Evolutionary conservation across 2,329 filamentous ascomycete species (phyloP), one percentile per base, ranked within the genome.

Genomic region (Rachicladosporium sp.): DNA sequence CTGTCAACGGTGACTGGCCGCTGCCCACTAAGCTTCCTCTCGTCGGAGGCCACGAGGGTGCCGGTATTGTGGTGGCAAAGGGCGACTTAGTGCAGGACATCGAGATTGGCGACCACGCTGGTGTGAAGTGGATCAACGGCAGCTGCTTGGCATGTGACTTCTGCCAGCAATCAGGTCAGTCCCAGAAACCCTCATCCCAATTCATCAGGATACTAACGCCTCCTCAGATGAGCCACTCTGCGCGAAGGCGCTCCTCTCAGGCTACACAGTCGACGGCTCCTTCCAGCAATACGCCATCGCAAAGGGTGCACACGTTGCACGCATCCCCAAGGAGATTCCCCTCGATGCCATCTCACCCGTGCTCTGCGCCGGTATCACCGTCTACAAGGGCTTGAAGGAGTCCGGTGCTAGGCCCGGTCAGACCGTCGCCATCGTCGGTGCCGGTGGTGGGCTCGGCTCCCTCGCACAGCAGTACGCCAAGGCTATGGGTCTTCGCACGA

Each of bases 241-340:
- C 67, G 62, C 73, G 10, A 68, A 82, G 43, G 76, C 83, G 19
- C 66, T 73, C 29, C 74, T 94, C 31, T 93, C 86, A 1, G 89
- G 89, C 41, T 94, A 93, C 73, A 93, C 85, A 4, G 86, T 94
- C 58, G 84, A 94, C 59, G 88, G 88, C 27, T 79, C 80, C 32
- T 95, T 95, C 74, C 88, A 95, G 69, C 79, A 94, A 69, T 95
- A 93, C 68, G 77, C 75, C 60, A 76, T 94, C 50, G 87, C 79
- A 50, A 93, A 93, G 63, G 87, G 86, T 10, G 76, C 81, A 11
- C 84, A 93, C 62, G 78, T 91, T 10, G 84, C 86, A 21, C 78
- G 80, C 50, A 80, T 95, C 48, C 82, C 83, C 49, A 81, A 88
- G 62, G 76, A 81, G 10, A 74, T 80, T 46, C 69, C 76, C 43